Base-by-base conservation (phyloP, 1,284 basidiomycete species). In the Tylopilus sp. region DNA sequence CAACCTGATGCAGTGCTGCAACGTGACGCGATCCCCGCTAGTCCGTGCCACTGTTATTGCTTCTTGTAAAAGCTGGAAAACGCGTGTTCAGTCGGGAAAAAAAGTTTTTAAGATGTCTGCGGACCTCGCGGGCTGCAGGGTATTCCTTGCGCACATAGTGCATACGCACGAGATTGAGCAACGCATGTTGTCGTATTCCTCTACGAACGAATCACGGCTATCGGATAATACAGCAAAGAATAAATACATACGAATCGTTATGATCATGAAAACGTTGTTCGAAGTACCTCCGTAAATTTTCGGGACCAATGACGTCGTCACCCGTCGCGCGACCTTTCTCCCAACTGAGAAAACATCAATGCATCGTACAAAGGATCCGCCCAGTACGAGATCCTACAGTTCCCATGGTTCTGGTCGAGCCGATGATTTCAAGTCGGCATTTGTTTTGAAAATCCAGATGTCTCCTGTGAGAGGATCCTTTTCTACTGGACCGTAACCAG, bases 1-100 rank as follows among this genome's bases (percentile, higher is more conserved):
- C 41, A 53, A 88, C 89, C 85, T 87, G 62, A 86, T 85, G 62
- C 88, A 90, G 62, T 90, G 86, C 58, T 90, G 87, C 48, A 92
- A 72, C 19, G 85, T 85, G 42, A 84, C 62, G 54, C 78, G 83
- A 67, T 92, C 89, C 28, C 82, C 82, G 40, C 76, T 80, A n/a
- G 83, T 84, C 48, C 90, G 79, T 46, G 88, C 80, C 15, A 86
- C 82, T 43, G 81, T 79, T 49, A 92, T 85, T 4, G 88, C 90
- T 71, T 92, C 89, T 43, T 79, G 74, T 17, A 92, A 71, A 44
- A 87, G 74, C 89, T 92, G 55, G 7, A 26, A 53, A 17, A 24
- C 10, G 52, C 28, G 29, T 36, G 32, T 56, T 50, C 53, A 54
- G 43, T n/a, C 32, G 36, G 17, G 24, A 29, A 48, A 28, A 24